Percentiles rank a stretch among this genome's conserved stretches.
phyloP scores from a whole-genome alignment of 2,329 filamentous ascomycete species.

The Penicillium polonicum region DNA sequence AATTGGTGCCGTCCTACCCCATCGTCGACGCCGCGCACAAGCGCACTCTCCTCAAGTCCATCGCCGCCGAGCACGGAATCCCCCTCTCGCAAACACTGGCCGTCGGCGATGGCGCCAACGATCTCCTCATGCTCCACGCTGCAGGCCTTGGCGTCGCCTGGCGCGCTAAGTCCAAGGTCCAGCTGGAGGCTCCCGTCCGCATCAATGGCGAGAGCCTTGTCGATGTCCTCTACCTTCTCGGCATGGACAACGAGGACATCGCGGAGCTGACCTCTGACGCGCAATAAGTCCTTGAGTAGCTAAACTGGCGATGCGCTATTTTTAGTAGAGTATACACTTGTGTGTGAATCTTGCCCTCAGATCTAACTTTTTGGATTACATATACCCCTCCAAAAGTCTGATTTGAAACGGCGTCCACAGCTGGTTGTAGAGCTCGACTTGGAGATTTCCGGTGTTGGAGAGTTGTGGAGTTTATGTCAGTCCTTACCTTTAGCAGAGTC shows the following conservation, averaged over 20 bases:
- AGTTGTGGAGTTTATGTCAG: neutral
- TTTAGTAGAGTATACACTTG: constrained; percentile 2
- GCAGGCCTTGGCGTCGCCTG: constrained; percentile 64
- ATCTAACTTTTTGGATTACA: neutral
- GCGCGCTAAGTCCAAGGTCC: constrained; percentile 64
- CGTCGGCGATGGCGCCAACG: constrained; percentile 65
- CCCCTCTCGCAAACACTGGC: constrained; percentile 55
- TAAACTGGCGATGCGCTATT: neutral
- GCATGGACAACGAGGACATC: constrained; percentile 52
- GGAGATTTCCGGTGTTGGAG: neutral
- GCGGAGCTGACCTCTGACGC: constrained; percentile 39
- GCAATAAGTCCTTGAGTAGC: constrained; percentile 10
- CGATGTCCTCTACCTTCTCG: constrained; percentile 60
- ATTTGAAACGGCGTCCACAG: neutral
- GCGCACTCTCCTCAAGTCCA: constrained; percentile 52
- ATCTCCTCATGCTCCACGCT: constrained; percentile 63
- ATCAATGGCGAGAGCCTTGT: constrained; percentile 58
- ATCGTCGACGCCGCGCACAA: constrained; percentile 63
- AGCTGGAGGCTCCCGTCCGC: constrained; percentile 59
- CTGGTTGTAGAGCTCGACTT: neutral
- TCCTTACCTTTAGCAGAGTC: neutral
- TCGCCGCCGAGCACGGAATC: constrained; percentile 56
- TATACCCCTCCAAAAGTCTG: neutral
- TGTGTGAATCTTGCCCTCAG: neutral
- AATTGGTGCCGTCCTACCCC: constrained; percentile 52